phyloP scores from a whole-genome alignment of 2,329 filamentous ascomycete genomes.

The Pyrenochaeta sp. region DNA sequence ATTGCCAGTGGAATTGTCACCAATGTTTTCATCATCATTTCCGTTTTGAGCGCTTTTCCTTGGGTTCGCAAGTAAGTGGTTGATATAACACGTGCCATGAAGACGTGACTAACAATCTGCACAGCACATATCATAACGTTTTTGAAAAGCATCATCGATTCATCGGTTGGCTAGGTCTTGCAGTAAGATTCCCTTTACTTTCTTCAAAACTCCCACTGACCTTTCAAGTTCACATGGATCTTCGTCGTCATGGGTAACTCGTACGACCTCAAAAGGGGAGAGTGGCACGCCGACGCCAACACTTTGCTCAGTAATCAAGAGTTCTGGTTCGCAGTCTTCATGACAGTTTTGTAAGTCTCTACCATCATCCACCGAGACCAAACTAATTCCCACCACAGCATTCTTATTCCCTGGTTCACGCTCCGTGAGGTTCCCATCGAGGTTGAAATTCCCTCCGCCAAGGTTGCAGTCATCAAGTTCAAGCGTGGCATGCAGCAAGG shows the following conservation, averaged over 20 bases:
- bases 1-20: constrained; percentile 44
- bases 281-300: constrained; percentile 37
- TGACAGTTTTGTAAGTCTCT: constrained; percentile 44
- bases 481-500: constrained; percentile 47
- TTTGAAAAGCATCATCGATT: constrained; percentile 48
- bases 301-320: constrained; percentile 42
- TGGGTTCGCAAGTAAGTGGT: constrained; percentile 45
- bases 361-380: not conserved
- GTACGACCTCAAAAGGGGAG: constrained; percentile 44
- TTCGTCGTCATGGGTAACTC: constrained; percentile 43
- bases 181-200: constrained; percentile 26
- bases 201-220: constrained; percentile 7
- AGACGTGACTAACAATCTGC: constrained; percentile 17
- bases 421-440: constrained; percentile 44
- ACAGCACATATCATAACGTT: constrained; percentile 44
- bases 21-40: constrained; percentile 46
- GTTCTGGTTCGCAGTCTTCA: constrained; percentile 46
- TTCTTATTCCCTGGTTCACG: constrained; percentile 45
- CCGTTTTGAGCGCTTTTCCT: constrained; percentile 43
- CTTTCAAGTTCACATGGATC: constrained; percentile 42
- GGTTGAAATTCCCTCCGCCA: constrained; percentile 45
- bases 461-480: constrained; percentile 44
- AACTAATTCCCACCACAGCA: no score
- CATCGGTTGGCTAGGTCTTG: constrained; percentile 45
- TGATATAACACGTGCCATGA: not conserved